A percentile compares a stretch with the other conserved stretches of the same genome.
Conservation (phyloP, 805 yeast genomes). For the Limtongia smithiae region DNA sequence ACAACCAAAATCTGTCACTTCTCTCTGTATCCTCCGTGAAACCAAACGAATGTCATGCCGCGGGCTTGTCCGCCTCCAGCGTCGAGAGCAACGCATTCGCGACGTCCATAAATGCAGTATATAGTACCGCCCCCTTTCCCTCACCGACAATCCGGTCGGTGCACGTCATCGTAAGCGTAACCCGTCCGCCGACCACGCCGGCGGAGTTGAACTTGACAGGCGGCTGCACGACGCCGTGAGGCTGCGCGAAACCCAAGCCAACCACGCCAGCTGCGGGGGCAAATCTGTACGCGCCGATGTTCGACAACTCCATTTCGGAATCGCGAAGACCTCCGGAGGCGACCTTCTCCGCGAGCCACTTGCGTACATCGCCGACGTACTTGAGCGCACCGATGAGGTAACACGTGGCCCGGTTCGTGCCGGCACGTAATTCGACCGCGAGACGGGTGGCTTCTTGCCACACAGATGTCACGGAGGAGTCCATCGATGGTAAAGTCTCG, state of each 20-base stretch:
- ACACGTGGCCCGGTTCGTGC: background rate
- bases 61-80: no score
- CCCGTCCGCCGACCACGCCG: conserved; percentile 8
- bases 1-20: no score
- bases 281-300: conserved; percentile 10
- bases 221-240: conserved; percentile 4
- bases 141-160: conserved; percentile 7
- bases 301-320: conserved; percentile 6
- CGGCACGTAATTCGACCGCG: background rate
- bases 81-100: no score
- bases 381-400: background rate
- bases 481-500: background rate
- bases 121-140: conserved; percentile 1
- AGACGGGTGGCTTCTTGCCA: conserved; percentile 11
- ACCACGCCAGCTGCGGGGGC: background rate
- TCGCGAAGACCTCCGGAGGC: conserved; percentile 2
- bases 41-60: no score
- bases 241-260: conserved; percentile 7
- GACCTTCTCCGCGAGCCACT: background rate
- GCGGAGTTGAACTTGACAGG: conserved; percentile 2
- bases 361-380: conserved; percentile 1
- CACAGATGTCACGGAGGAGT: no score
- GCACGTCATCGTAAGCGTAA: conserved; percentile 2
- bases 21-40: no score
- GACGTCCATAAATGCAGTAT: no score